Base-by-base conservation (phyloP, 1,284 basidiomycete species). In the Malassezia dermatis region DNA sequence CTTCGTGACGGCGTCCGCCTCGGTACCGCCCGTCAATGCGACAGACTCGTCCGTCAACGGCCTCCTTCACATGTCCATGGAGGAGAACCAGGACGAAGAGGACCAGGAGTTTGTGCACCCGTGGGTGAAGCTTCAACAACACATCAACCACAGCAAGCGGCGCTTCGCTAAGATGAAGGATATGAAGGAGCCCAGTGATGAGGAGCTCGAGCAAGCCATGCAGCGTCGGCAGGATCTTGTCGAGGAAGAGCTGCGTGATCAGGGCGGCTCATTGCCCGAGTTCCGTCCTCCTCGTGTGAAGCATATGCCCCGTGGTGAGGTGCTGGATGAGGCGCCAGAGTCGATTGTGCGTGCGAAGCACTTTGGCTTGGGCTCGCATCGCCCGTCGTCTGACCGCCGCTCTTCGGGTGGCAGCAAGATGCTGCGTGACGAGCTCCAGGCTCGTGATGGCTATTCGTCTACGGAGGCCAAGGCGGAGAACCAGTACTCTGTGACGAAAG, bases 161-260 rank as follows among this genome's bases (percentile, higher is more conserved):
- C 84, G 86, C 53, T 78, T 82, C 53, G 84, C 85, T 4, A 82
- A 79, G 51, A 84, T 87, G 82, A 81, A 80, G 8, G 81, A 83
- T 17, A 80, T 80, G 41, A 75, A 76, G 13, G 77, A 70, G 8
- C 83, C 82, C 2, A 76, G 79, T 24, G 76, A 77, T 34, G 75
- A 78, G 27, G 77, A 80, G 21, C 78, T 86, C 47, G 76, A 76
- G 34, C 76, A 71, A 15, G 80, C 79, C 53, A 73, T 86, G 49
- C 75, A 78, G 55, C 82, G 80, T 68, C 82, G 55, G 7, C 42
- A 44, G 26, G 13, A 7, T 8, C 23, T 30, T 26, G 39, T 52
- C 13, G 46, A 49, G 15, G 32, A 42, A 8, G 37, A 46, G 23
- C 35, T 37, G 39, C 15, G 24, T 21, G 27, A 40, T 0, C n/a